Evolutionary conservation across 495 filamentous ascomycete species (phyloP), one percentile per base, ranked within the genome.

Genomic region (Hypoxylon lenormandii): DNA sequence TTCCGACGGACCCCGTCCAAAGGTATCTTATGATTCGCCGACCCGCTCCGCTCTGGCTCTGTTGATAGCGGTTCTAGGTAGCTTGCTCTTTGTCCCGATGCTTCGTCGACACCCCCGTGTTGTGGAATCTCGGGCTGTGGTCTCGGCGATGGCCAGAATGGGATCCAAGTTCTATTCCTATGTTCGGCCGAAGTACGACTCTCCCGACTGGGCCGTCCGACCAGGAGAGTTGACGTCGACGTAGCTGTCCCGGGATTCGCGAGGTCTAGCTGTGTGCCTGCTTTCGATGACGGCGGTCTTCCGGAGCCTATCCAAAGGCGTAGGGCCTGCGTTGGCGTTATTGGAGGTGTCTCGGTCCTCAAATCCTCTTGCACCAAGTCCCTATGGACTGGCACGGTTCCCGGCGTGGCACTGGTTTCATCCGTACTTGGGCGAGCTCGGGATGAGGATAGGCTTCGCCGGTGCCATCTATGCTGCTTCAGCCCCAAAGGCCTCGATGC

Each of bases 321-420:
- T 22, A 75, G 51, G 40, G 50, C 33, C 19, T 68, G 66, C 7
- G 48, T 63, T 13, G 61, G 65, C 11, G 60, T 64, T 12, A 55
- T 67, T 6, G 63, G 69, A 2, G 60, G 55, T 21, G 66, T 70
- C 47, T 70, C 59, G 4, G 62, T 28, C 30, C 59, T 37, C 48
- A 48, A 56, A 18, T 70, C 58, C 4, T 66, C 65, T 0, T 22
- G 40, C 19, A 12, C 42, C 18, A 43, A 15, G 12, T 69, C 42
- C 47, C 12, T 55, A 16, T 54, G 38, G 1, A 23, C 15, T 19
- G 15, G 42, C 16, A 19, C 26, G 15, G 37, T 64, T 2, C 52
- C 53, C n/a, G 53, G 66, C n/a, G 59, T 63, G 21, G 66, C 63
- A 52, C 33, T 64, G 4, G 66, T 64, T 33, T 48, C 49, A 15